Conservation (phyloP, 179 eudicot genomes). For the Amaranthus tricolor region DNA sequence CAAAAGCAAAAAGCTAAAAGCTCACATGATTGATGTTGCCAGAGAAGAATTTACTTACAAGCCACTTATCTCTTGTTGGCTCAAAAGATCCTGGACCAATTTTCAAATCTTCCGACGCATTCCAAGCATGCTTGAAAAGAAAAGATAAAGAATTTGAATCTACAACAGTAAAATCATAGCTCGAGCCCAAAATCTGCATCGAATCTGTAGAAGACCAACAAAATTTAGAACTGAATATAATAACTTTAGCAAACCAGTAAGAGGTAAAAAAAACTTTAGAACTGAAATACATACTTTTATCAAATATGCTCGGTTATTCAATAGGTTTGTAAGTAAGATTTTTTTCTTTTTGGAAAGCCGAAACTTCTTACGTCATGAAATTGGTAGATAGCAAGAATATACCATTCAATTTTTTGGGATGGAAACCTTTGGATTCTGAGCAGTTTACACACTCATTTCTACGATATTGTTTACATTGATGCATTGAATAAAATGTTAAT, state of each 20-base stretch:
- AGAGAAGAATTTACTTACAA: conserved; percentile 42
- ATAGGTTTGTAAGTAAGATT: neutral
- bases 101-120: conserved; percentile 58
- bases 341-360: no score
- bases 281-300: conserved; percentile 5
- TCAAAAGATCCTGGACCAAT: conserved; percentile 46
- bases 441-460: no score
- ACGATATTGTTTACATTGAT: no score
- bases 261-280: conserved; percentile 24
- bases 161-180: conserved; percentile 71
- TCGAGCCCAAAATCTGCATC: conserved; percentile 50
- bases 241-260: conserved; percentile 7
- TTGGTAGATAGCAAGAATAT: neutral
- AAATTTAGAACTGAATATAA: conserved; percentile 18
- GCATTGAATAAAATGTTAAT: no score
- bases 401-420: no score
- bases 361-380: neutral
- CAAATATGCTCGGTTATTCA: neutral
- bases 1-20: neutral
- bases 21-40: neutral
- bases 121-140: conserved; percentile 86
- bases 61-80: conserved; percentile 62
- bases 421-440: no score
- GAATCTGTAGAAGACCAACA: conserved; percentile 50
- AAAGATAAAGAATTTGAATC: conserved; percentile 80